Evolutionary conservation across 2,329 filamentous ascomycete species (phyloP).

Genomic region (Aphanocladium album): DNA sequence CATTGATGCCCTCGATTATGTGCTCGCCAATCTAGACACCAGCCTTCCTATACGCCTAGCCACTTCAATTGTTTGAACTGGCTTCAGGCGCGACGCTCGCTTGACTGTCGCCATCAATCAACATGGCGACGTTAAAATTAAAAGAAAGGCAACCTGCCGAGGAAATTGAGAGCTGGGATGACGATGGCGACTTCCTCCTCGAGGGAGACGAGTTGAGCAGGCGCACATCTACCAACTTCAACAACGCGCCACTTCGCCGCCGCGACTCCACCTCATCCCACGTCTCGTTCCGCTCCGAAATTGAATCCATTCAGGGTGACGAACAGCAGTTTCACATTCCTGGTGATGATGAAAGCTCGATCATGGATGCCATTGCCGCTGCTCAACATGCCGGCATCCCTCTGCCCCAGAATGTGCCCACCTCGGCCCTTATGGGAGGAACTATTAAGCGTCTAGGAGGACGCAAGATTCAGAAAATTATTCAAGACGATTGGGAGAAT

Average conservation of each 20-base stretch:
- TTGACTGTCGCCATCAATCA: conserved; percentile 13
- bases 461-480: conserved; percentile 64
- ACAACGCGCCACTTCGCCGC: conserved; percentile 44
- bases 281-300: conserved; percentile 75
- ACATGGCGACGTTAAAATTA: conserved; percentile 52
- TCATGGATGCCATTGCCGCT: conserved; percentile 77
- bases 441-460: conserved; percentile 87
- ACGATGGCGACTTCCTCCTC: conserved; percentile 70
- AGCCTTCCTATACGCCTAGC: conserved; percentile 6
- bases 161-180: conserved; percentile 65
- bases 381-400: conserved; percentile 89
- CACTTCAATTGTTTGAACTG: conserved; percentile 5
- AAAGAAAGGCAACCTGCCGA: conserved; percentile 51
- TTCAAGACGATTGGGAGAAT: conserved; percentile 77
- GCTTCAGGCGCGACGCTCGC: conserved; percentile 6
- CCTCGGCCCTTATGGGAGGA: conserved; percentile 84
- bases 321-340: conserved; percentile 84
- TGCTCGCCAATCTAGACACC: conserved; percentile 6
- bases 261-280: conserved; percentile 79
- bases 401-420: conserved; percentile 77
- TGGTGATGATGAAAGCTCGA: conserved; percentile 79
- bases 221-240: conserved; percentile 44
- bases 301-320: conserved; percentile 69
- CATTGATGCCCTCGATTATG: conserved; percentile 11
- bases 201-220: conserved; percentile 62